Percentiles rank a stretch among this genome's conserved stretches.
Evolutionary conservation across 306 rosid genomes (phyloP).

Genomic region (apple (Malus domestica)): DNA sequence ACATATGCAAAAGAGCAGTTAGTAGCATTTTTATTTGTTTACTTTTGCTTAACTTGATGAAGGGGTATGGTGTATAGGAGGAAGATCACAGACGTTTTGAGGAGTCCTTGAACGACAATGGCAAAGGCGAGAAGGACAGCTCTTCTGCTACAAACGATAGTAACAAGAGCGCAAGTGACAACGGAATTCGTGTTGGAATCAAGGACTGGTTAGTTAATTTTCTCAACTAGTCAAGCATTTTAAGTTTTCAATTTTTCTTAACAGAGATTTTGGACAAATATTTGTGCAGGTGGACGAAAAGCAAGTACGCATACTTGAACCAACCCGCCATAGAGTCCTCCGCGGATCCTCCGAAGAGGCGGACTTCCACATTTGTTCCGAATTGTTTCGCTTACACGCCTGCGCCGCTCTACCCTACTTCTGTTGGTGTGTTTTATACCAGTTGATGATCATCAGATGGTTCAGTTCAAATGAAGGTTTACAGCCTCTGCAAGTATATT

Average conservation of each 20-base stretch:
- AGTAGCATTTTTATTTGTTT: not conserved
- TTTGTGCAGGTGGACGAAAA: conserved; percentile 79
- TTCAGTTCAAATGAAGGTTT: not conserved
- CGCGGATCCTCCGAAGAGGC: conserved; percentile 44
- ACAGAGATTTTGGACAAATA: not conserved
- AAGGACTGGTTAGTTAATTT: conserved; percentile 69
- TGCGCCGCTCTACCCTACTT: conserved; percentile 49
- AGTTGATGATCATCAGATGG: not conserved
- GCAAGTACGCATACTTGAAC: conserved; percentile 80
- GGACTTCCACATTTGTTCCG: conserved; percentile 46
- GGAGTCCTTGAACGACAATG: conserved; percentile 38
- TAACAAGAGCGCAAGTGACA: conserved; percentile 1
- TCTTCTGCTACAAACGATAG: conserved; percentile 2
- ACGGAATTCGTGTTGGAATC: conserved; percentile 59
- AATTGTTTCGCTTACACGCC: conserved; percentile 34
- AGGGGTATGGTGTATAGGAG: conserved; percentile 32
- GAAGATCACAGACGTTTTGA: conserved; percentile 48
- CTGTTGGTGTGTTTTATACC: conserved; percentile 63
- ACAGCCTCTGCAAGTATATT: not conserved
- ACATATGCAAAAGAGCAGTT: not conserved
- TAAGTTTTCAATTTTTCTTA: not conserved
- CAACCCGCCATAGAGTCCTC: conserved; percentile 59
- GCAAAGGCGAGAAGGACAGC: conserved; percentile 11
- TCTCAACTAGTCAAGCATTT: not conserved
- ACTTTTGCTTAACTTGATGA: not conserved